A percentile compares a stretch with the other conserved stretches of the same genome.
phyloP scores from a whole-genome alignment of 2,329 filamentous ascomycete species.

The Aspergillus fijiensis region DNA sequence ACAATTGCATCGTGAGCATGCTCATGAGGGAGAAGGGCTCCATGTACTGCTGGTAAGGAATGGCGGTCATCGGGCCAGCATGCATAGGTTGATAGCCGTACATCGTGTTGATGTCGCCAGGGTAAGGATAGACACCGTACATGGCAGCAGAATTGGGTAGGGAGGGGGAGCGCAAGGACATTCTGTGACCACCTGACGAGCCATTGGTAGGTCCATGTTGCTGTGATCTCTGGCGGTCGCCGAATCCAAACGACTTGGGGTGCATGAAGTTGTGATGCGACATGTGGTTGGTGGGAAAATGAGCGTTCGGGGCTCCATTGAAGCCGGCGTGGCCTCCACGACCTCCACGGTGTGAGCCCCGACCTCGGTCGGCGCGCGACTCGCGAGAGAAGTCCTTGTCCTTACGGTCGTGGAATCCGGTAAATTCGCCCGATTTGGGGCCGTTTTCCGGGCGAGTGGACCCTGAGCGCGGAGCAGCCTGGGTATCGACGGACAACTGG shows the following conservation, averaged over 20 bases:
- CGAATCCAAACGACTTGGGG: constrained; percentile 42
- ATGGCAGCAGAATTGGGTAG: constrained; percentile 54
- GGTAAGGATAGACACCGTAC: constrained; percentile 49
- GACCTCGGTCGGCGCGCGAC: constrained; percentile 40
- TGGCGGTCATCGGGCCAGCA: constrained; percentile 55
- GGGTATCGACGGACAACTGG: constrained; percentile 33
- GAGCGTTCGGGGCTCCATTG: constrained; percentile 34
- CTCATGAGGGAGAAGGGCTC: constrained; percentile 57
- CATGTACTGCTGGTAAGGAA: constrained; percentile 58
- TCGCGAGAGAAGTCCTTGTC: constrained; percentile 40
- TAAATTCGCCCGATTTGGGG: constrained; percentile 39
- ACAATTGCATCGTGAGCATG: constrained; percentile 62
- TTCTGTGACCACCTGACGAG: constrained; percentile 48
- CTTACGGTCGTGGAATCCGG: constrained; percentile 32
- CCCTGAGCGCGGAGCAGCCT: constrained; percentile 32
- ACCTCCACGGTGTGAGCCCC: constrained; percentile 42
- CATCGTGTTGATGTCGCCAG: constrained; percentile 51
- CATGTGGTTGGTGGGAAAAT: constrained; percentile 42
- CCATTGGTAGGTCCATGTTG: constrained; percentile 37
- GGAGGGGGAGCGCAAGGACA: constrained; percentile 60
- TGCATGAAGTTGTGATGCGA: constrained; percentile 42
- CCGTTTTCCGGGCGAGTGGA: constrained; percentile 38
- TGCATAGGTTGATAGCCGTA: constrained; percentile 59
- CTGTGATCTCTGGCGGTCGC: constrained; percentile 46
- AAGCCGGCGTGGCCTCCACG: constrained; percentile 38